Conservation (phyloP, 208 protist species). For the Wallacemonas sp. region DNA sequence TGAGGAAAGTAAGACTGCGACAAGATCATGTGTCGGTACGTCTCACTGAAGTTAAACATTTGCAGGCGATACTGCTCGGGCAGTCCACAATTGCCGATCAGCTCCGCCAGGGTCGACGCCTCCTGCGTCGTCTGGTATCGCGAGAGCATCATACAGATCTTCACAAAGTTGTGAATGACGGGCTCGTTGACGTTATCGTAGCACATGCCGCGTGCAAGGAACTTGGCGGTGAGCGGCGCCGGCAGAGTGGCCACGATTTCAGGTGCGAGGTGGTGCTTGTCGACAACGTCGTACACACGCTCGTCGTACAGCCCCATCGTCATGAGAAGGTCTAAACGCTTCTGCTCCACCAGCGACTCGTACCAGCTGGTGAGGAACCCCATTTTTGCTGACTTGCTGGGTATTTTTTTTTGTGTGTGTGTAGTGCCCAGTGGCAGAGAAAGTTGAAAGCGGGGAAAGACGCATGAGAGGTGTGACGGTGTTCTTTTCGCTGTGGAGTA, state of each 20-base stretch:
- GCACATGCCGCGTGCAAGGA: slow-evolving; percentile 80
- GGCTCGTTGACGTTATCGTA: slow-evolving; percentile 76
- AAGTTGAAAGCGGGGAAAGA: not conserved
- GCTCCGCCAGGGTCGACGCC: slow-evolving; percentile 67
- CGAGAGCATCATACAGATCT: slow-evolving; percentile 83
- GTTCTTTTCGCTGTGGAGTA: not conserved
- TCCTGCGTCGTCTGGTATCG: slow-evolving; percentile 68
- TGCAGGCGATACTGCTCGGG: slow-evolving; percentile 81
- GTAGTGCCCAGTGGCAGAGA: slow-evolving; percentile 4
- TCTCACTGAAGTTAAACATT: slow-evolving; percentile 89
- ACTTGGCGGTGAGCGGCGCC: slow-evolving; percentile 53
- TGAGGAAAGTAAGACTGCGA: slow-evolving; percentile 85
- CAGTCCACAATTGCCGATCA: slow-evolving; percentile 81
- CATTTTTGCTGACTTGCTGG: slow-evolving; percentile 27
- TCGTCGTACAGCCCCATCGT: slow-evolving; percentile 81
- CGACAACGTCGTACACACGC: slow-evolving; percentile 87
- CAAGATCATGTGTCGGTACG: slow-evolving; percentile 88
- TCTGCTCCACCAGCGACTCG: slow-evolving; percentile 61
- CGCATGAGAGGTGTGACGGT: not conserved
- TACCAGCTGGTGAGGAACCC: slow-evolving; percentile 57
- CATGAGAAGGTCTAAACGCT: slow-evolving; percentile 54
- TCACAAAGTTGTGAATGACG: slow-evolving; percentile 79
- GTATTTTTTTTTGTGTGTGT: too few relatives aligned
- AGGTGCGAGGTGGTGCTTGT: slow-evolving; percentile 53
- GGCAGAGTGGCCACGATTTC: slow-evolving; percentile 61